Evolutionary conservation across 208 protist genomes (phyloP), one percentile per base, ranked within the genome.

Genomic region (Leptomonas seymouri): DNA sequence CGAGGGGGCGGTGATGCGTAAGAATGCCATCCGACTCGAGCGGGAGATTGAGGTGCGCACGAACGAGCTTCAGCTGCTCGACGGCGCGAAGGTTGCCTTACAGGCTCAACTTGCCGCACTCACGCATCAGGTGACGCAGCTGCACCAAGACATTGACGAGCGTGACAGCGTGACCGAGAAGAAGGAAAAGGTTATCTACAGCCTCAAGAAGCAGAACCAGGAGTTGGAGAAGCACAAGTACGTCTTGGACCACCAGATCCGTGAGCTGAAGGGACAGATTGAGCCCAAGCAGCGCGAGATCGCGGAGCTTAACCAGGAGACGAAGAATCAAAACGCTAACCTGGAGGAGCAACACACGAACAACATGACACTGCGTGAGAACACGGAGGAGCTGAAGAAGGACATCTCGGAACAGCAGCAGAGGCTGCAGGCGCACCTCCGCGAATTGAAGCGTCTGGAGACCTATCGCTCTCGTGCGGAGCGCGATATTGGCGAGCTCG

Each of bases 191-290:
- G 71, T 85, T 28, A 99, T 99, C 55, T 98, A 98, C 83, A 93
- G 97, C 30, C 86, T 99, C 42, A 98, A 99, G 82, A 98, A 98
- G 81, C 97, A 98, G 67, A 99, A 99, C 78, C 97, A 99, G 78
- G 97, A 99, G 81, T 81, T 99, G 49, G 97, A 99, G 69, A 99
- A 99, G 77, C 98, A 99, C 88, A 98, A 98, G 74, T 99, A 99
- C 82, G 98, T 99, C 27, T 88, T 99, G 5, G 97, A 99, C 76
- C 97, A 98, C 84, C 98, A 98, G 77, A 99, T 99, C 72, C 94
- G 96, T 21, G 95, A 99, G 84, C 87, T 99, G 28, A 99, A 99
- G 77, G 93, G 93, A 66, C 98, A 99, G 85, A 99, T 99, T 67
- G 97, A 98, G 82, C 98, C 98, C 41, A 86, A 96, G 67, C 97